Percentiles rank a stretch among this genome's conserved stretches.
Conservation (phyloP, 2,329 filamentous ascomycete species). For the Verticillium zaregamsianum region DNA sequence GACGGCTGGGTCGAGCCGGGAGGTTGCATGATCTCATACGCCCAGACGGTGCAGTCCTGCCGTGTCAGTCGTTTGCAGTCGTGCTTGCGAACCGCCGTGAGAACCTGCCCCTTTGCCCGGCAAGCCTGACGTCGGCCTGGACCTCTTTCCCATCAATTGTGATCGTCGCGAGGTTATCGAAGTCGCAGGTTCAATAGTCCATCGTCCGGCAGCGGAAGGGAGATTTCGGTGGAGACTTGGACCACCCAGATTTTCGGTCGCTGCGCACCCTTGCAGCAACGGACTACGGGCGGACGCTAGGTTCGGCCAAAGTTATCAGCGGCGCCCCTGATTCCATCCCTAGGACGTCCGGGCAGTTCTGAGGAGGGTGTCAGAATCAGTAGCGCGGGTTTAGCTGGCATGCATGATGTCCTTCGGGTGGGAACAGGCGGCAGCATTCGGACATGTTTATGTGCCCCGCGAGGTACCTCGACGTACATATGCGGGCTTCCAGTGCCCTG, state of each 20-base stretch:
- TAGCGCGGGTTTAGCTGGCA: not conserved
- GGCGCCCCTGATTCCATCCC: not conserved
- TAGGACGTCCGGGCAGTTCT: not conserved
- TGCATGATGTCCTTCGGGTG: not conserved
- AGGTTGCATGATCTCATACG: constrained; percentile 4
- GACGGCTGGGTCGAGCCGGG: not conserved
- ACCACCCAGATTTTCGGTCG: not conserved
- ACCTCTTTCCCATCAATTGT: not conserved
- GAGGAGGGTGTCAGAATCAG: not conserved
- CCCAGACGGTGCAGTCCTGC: not conserved
- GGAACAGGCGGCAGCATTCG: too few relatives aligned
- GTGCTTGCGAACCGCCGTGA: not conserved
- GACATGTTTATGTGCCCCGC: not conserved
- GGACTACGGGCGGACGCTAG: not conserved
- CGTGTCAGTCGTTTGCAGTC: not conserved
- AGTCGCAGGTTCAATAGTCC: not conserved
- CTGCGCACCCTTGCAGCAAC: not conserved
- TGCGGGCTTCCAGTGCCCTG: not conserved
- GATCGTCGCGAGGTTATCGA: not conserved
- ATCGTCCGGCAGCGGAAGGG: not conserved
- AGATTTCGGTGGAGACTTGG: not conserved
- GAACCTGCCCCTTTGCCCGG: not conserved
- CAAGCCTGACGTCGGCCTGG: not conserved
- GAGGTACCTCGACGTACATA: not conserved
- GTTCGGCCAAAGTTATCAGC: not conserved